Percentiles rank a stretch among this genome's conserved stretches.
Conservation (phyloP, 2,329 filamentous ascomycete genomes). For the Colletotrichum viniferum region DNA sequence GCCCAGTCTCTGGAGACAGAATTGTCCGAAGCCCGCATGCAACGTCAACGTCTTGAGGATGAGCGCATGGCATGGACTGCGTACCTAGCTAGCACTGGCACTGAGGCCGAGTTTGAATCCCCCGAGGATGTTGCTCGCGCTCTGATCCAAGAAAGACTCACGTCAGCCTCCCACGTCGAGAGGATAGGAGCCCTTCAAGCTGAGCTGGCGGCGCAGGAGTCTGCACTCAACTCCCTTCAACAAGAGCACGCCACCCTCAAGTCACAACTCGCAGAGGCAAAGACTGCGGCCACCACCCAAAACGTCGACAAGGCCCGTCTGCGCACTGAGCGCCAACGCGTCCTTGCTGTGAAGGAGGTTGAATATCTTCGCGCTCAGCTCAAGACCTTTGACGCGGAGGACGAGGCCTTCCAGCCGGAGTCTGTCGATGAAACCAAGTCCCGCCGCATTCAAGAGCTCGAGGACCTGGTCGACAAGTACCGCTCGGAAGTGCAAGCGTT, state of each 20-base stretch:
- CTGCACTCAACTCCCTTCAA: conserved; percentile 74
- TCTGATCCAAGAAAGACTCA: conserved; percentile 80
- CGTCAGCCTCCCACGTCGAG: conserved; percentile 80
- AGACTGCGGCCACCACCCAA: conserved; percentile 48
- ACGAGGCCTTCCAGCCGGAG: conserved; percentile 83
- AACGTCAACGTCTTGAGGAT: conserved; percentile 86
- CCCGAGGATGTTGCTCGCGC: conserved; percentile 88
- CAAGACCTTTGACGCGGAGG: conserved; percentile 86
- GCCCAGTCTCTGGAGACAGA: conserved; percentile 78
- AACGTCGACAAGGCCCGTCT: conserved; percentile 71
- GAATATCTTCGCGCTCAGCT: conserved; percentile 93
- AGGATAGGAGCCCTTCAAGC: conserved; percentile 79
- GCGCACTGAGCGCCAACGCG: conserved; percentile 84
- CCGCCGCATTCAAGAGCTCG: conserved; percentile 78
- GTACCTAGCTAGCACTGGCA: conserved; percentile 73
- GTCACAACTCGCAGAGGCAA: conserved; percentile 74
- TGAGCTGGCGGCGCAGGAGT: conserved; percentile 78
- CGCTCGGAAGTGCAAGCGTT: conserved; percentile 78
- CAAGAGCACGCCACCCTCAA: conserved; percentile 69
- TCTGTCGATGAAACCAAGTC: conserved; percentile 77
- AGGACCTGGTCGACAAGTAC: conserved; percentile 86
- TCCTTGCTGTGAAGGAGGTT: conserved; percentile 86
- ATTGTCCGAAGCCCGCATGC: conserved; percentile 78
- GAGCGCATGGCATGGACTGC: conserved; percentile 87
- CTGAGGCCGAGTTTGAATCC: conserved; percentile 78